Evolutionary conservation across 1,284 basidiomycete genomes (phyloP).

Genomic region (Sporisorium iseilematis-ciliati): DNA sequence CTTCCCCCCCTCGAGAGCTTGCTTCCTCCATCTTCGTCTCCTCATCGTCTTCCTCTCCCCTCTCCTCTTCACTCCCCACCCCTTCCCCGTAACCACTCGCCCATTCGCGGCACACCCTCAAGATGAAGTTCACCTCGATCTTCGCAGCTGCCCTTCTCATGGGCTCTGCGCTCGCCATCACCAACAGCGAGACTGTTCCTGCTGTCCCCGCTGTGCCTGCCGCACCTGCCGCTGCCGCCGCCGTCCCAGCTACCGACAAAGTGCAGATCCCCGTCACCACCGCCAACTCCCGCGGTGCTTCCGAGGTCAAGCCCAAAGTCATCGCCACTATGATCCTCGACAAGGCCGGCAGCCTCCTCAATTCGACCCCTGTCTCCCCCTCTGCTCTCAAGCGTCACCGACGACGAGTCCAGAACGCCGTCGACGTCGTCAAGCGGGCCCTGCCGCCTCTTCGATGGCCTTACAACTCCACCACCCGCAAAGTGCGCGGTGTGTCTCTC

Average conservation of each 20-base stretch:
- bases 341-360: constrained; percentile 16
- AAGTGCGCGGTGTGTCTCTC: constrained; percentile 63
- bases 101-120: constrained; percentile 2
- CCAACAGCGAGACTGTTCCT: neutral
- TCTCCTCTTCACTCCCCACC: too few species aligned
- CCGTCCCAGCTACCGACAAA: neutral
- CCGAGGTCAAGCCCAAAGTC: constrained; percentile 23
- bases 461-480: constrained; percentile 33
- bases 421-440: constrained; percentile 7
- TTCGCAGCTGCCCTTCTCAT: constrained; percentile 21
- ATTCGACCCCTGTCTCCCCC: constrained; percentile 15
- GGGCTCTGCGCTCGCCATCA: constrained; percentile 19
- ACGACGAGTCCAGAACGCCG: too few species aligned
- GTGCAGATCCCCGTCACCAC: constrained; percentile 29
- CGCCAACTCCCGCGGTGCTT: constrained; percentile 45
- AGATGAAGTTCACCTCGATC: constrained; percentile 38
- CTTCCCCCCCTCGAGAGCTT: too few species aligned
- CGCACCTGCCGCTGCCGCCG: constrained; percentile 2
- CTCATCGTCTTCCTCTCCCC: too few species aligned
- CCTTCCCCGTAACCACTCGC: neutral
- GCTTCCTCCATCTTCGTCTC: too few species aligned
- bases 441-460: constrained; percentile 39
- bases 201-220: constrained; percentile 2
- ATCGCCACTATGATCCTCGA: constrained; percentile 26
- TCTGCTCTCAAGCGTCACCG: neutral